Evolutionary conservation across 208 protist genomes (phyloP).

Genomic region (Acanthamoeba healyi): DNA sequence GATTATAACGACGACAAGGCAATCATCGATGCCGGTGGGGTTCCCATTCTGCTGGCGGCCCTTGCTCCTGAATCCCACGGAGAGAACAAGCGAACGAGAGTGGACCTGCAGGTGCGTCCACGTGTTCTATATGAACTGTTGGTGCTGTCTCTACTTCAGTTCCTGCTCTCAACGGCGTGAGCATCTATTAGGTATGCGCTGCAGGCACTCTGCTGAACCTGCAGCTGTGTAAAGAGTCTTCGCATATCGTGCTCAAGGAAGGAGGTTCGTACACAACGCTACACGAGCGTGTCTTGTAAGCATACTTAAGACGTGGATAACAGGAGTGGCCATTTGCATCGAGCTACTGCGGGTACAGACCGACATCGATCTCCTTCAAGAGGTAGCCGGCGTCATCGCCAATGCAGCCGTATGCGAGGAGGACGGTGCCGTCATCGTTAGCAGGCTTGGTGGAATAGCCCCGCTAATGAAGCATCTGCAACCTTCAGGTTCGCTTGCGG

Average conservation of each 20-base stretch:
- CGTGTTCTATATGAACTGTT: too few relatives aligned
- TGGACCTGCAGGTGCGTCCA: constrained; percentile 40
- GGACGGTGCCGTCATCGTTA: constrained; percentile 46
- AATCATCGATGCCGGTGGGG: constrained; percentile 48
- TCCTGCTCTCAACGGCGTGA: background rate
- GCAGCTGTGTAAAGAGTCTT: constrained; percentile 62
- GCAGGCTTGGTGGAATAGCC: constrained; percentile 32
- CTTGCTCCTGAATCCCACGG: background rate
- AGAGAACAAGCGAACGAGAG: constrained; percentile 14
- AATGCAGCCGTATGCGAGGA: constrained; percentile 52
- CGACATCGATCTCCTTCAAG: constrained; percentile 38
- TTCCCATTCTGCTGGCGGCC: background rate
- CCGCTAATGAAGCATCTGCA: constrained; percentile 60
- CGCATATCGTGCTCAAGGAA: constrained; percentile 46
- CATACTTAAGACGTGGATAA: background rate
- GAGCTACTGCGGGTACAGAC: constrained; percentile 9
- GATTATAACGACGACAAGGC: constrained; percentile 65
- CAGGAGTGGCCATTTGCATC: constrained; percentile 61
- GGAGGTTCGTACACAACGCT: background rate
- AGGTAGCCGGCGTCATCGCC: constrained; percentile 54
- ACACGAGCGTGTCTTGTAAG: background rate
- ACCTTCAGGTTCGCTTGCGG: background rate
- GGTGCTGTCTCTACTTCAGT: too few relatives aligned
- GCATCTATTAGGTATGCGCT: background rate
- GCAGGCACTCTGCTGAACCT: constrained; percentile 60